These are phyloP conservation scores for Perilla frutescens DNA, from an alignment of 257 asterid species.

Conservation along the genomic window DNA sequence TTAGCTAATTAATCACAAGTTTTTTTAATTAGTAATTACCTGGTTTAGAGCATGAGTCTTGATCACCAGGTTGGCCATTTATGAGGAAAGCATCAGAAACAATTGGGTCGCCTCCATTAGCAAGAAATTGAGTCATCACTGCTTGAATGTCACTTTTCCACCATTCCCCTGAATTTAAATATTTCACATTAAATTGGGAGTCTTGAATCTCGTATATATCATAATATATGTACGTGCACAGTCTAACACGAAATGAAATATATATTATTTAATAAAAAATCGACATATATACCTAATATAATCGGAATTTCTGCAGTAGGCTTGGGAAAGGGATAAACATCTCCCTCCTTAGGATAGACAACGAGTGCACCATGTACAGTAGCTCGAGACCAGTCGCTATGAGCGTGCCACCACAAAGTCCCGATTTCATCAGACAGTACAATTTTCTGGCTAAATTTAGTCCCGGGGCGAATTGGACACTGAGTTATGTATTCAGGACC, in stretches of 20 bases:
- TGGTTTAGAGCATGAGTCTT: slow-evolving; percentile 42
- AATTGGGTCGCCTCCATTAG: slow-evolving; percentile 41
- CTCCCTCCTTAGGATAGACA: slow-evolving; percentile 38
- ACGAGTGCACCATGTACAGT: slow-evolving; percentile 54
- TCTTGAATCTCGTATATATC: too few relatives aligned
- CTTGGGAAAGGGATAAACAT: slow-evolving; percentile 44
- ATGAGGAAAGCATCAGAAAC: slow-evolving; percentile 48
- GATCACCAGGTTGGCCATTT: slow-evolving; percentile 62
- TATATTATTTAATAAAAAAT: too few relatives aligned
- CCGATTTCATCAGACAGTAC: slow-evolving; percentile 53
- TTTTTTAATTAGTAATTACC: too few relatives aligned
- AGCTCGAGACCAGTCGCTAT: slow-evolving; percentile 58
- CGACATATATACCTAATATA: slow-evolving; percentile 38
- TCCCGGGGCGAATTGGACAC: slow-evolving; percentile 54
- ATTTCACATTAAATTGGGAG: too few relatives aligned
- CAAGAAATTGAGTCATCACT: slow-evolving; percentile 30
- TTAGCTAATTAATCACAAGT: too few relatives aligned
- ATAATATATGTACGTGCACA: too few relatives aligned
- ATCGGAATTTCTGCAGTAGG: slow-evolving; percentile 51
- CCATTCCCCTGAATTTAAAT: slow-evolving; percentile 46
- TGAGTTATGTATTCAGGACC: slow-evolving; percentile 58
- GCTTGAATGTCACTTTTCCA: slow-evolving; percentile 45
- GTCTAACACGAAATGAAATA: not conserved
- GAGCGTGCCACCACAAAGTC: slow-evolving; percentile 72
- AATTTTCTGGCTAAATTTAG: slow-evolving; percentile 42